Conservation (phyloP, 805 yeast genomes). For the Hanseniaspora taiwanica region DNA sequence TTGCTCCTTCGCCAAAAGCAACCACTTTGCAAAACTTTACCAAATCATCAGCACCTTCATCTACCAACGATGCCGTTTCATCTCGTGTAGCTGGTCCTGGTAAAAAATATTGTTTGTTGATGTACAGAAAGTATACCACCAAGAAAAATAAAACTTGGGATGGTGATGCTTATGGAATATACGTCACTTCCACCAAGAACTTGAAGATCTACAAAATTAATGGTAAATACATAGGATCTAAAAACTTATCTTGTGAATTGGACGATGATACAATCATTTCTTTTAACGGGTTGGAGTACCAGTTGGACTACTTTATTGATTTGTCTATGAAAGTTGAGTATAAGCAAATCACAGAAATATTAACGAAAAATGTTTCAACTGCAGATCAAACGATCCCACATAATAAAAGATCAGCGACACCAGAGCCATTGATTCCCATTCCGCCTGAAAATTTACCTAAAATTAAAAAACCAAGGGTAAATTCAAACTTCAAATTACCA, state of each 20-base stretch:
- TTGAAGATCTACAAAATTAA: neutral
- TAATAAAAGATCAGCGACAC: neutral
- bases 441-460: neutral
- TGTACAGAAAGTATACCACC: constrained; percentile 58
- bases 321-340: neutral
- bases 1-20: neutral
- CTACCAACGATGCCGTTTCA: neutral
- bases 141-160: constrained; percentile 92
- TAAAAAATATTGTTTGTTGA: constrained; percentile 24
- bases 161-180: constrained; percentile 60
- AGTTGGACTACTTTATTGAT: neutral
- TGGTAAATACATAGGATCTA: neutral
- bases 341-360: no score
- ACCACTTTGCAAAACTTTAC: neutral
- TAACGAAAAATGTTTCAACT: neutral
- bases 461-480: neutral
- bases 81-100: neutral
- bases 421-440: neutral
- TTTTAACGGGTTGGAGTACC: neutral
- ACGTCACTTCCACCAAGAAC: neutral
- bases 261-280: neutral
- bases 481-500: neutral
- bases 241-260: neutral
- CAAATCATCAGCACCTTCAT: neutral
- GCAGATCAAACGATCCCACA: neutral